A percentile compares a stretch with the other conserved stretches of the same genome.
Conservation (phyloP, 306 rosid species). For the Cicer bijugum region DNA sequence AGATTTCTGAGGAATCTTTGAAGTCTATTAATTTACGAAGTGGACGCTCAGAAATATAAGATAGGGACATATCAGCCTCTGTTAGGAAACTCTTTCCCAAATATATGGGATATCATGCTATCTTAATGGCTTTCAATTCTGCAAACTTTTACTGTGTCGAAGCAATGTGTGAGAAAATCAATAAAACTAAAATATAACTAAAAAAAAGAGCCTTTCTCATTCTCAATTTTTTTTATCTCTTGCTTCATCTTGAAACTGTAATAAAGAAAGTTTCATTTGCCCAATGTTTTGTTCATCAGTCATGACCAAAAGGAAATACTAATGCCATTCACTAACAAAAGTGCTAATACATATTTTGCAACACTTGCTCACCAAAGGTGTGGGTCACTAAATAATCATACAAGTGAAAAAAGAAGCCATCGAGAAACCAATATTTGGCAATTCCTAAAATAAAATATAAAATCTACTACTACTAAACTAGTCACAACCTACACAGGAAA, state of each 20-base stretch:
- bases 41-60: not conserved
- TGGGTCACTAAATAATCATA: conserved; percentile 9
- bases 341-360: no score
- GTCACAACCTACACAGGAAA: conserved; percentile 13
- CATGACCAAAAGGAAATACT: no score
- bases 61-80: not conserved
- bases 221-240: no score
- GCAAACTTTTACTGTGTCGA: not conserved
- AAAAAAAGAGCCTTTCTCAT: no score
- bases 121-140: not conserved
- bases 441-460: conserved; percentile 32
- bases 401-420: conserved; percentile 17
- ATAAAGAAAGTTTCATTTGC: no score
- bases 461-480: conserved; percentile 33
- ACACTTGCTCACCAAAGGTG: no score
- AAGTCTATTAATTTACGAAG: not conserved
- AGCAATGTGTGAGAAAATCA: no score
- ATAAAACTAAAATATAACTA: not conserved
- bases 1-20: not conserved
- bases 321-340: no score
- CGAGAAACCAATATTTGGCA: conserved; percentile 32
- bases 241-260: no score
- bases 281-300: no score
- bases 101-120: not conserved
- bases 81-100: not conserved